A percentile compares a stretch with the other conserved stretches of the same genome.
phyloP scores from a whole-genome alignment of 2,329 filamentous ascomycete species.

The Sphaerostilbella broomeana region DNA sequence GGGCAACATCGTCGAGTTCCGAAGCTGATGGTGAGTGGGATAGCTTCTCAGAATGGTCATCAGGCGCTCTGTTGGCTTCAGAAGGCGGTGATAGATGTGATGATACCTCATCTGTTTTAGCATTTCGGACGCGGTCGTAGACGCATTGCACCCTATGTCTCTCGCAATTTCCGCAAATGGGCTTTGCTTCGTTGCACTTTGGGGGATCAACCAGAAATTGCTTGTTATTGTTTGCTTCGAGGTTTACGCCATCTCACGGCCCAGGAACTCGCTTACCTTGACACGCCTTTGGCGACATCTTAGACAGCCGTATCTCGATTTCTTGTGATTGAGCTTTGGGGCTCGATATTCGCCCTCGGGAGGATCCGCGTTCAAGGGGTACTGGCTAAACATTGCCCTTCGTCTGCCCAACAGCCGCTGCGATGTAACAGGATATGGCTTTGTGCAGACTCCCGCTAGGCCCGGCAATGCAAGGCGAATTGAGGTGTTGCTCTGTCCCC shows the following conservation, averaged over 20 bases:
- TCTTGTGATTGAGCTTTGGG: conserved; percentile 17
- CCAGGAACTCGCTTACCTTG: conserved; percentile 15
- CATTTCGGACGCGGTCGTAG: conserved; percentile 15
- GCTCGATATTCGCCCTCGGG: conserved; percentile 10
- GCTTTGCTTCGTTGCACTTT: conserved; percentile 18
- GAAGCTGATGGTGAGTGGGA: conserved; percentile 3
- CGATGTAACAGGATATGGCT: too few species aligned
- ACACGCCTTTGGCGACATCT: conserved; percentile 16
- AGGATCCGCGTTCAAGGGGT: conserved; percentile 3
- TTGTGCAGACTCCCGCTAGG: too few species aligned
- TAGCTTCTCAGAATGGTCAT: background rate
- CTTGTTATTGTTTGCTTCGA: too few species aligned
- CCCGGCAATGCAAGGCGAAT: too few species aligned
- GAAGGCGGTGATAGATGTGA: background rate
- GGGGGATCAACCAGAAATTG: too few species aligned
- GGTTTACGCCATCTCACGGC: too few species aligned
- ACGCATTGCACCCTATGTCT: conserved; percentile 14
- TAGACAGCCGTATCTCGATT: conserved; percentile 18
- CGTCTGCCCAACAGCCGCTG: too few species aligned
- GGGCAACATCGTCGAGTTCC: conserved; percentile 9
- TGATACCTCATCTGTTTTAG: background rate
- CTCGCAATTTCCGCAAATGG: conserved; percentile 16
- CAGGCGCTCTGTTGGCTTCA: background rate
- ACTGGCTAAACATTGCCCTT: conserved; percentile 17
- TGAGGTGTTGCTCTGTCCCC: background rate